A percentile compares a stretch with the other conserved stretches of the same genome.
These are phyloP conservation scores for Guadua angustifolia DNA, from an alignment of 176 grass and related monocot species.

Conservation along the genomic window DNA sequence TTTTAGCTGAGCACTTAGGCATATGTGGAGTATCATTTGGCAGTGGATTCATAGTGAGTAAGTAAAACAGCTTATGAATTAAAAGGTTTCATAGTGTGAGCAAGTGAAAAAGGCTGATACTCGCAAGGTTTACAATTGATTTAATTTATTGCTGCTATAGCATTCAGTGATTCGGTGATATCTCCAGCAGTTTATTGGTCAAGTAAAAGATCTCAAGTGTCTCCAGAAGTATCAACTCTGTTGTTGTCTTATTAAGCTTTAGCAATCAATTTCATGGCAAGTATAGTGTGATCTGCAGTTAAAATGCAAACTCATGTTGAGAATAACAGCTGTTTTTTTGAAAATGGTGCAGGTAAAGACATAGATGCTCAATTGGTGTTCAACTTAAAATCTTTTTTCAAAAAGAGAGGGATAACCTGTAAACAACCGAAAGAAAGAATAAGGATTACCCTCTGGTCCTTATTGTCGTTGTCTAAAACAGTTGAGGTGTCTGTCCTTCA, in stretches of 20 bases:
- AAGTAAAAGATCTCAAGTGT: not conserved
- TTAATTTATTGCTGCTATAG: conserved; percentile 10
- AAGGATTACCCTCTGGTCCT: conserved; percentile 52
- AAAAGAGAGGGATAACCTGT: not conserved
- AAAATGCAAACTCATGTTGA: not conserved
- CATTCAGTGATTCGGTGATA: not conserved
- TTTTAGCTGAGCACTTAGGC: not conserved
- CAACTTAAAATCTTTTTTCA: not conserved
- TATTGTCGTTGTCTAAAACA: conserved; percentile 66
- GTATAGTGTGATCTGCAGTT: not conserved
- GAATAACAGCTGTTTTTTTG: not conserved
- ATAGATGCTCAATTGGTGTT: not conserved
- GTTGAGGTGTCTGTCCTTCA: conserved; percentile 74
- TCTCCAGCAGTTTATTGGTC: not conserved
- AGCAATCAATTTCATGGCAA: not conserved
- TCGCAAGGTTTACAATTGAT: not conserved
- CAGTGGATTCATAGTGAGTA: conserved; percentile 4
- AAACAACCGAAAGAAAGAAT: not conserved
- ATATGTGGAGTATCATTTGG: conserved; percentile 3
- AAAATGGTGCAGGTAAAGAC: not conserved
- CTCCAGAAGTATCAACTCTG: not conserved
- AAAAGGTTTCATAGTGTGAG: not conserved
- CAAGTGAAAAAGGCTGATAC: conserved; percentile 4
- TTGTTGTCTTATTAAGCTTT: not conserved
- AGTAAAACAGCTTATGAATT: conserved; percentile 21